Conservation (phyloP, 148 eudicot genomes). For the Camellia granthamiana region DNA sequence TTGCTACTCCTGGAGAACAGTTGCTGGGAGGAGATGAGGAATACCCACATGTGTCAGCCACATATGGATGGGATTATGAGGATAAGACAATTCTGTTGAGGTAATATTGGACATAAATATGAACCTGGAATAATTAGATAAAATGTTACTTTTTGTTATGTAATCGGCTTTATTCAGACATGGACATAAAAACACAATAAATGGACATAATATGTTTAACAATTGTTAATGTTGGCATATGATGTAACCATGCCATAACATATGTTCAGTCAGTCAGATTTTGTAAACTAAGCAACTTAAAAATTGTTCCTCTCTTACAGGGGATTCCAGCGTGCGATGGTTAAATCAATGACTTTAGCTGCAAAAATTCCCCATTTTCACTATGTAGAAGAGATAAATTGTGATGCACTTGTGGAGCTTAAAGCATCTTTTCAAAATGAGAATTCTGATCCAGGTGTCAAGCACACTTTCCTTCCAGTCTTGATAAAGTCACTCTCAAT, state of each 20-base stretch:
- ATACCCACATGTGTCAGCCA: conserved; percentile 23
- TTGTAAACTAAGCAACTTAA: not conserved
- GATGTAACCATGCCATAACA: not conserved
- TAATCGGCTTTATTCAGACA: not conserved
- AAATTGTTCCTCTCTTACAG: conserved; percentile 37
- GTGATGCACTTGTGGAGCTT: conserved; percentile 69
- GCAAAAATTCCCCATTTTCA: conserved; percentile 91
- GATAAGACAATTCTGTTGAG: conserved; percentile 65
- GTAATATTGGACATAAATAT: conserved; percentile 35
- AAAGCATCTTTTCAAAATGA: conserved; percentile 69
- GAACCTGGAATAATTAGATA: conserved; percentile 4
- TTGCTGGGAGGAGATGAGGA: conserved; percentile 25
- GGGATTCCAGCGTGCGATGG: conserved; percentile 98
- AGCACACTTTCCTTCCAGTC: conserved; percentile 86
- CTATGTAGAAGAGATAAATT: conserved; percentile 85
- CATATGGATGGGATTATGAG: conserved; percentile 38
- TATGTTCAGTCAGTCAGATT: not conserved
- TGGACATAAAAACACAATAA: not conserved
- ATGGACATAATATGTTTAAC: not conserved
- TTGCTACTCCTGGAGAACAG: conserved; percentile 26
- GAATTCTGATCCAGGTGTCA: conserved; percentile 76
- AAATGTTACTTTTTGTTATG: conserved; percentile 3
- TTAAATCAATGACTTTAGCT: conserved; percentile 92
- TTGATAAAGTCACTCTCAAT: conserved; percentile 80
- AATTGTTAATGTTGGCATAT: not conserved